Evolutionary conservation across 208 protist species (phyloP), one percentile per base, ranked within the genome.

Genomic region (Trypanosoma boissoni): DNA sequence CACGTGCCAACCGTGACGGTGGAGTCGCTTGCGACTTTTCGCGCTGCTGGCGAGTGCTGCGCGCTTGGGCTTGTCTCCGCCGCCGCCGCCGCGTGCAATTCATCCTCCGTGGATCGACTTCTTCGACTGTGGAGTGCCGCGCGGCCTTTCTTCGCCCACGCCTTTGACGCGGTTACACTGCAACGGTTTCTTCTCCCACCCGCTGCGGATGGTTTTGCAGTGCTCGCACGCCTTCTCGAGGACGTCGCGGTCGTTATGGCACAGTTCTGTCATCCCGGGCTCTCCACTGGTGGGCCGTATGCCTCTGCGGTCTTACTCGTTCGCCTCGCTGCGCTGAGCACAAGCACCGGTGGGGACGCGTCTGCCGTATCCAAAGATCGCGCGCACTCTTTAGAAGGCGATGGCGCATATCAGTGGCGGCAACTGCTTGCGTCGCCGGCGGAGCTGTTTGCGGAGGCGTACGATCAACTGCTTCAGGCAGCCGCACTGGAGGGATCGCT

Each of bases 181-280:
- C 8, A 39, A 12, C 34, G 12, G 6, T 6, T 39, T n/a, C n/a
- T n/a, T n/a, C n/a, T n/a, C n/a, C n/a, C n/a, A n/a, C n/a, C n/a
- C 3, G 16, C 28, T 5, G 51, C 21, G 32, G 27, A 41, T 28
- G 12, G 58, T 28, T 29, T 6, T 12, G 39, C 39, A 23, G 64
- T 58, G 27, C 18, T 72, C 21, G 45, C 44, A 24, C 23, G 34
- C 32, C 4, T 65, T 2, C 27, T 72, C 6, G 66, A 72, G 28
- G 45, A 64, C 41, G 42, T 66, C 10, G 66, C 51, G 3, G 66
- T 72, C 21, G 41, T 72, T 2, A 56, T 34, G 41, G 66, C 57
- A 36, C 59, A 65, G 21, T 50, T 72, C 26, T 69, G 64, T 34
- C 18, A 52, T 32, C 18, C 23, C 28, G 26, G 9, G 12, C 1